Evolutionary conservation across 441 rosid genomes (phyloP).

Genomic region (Pelargonium myrrhifolium): DNA sequence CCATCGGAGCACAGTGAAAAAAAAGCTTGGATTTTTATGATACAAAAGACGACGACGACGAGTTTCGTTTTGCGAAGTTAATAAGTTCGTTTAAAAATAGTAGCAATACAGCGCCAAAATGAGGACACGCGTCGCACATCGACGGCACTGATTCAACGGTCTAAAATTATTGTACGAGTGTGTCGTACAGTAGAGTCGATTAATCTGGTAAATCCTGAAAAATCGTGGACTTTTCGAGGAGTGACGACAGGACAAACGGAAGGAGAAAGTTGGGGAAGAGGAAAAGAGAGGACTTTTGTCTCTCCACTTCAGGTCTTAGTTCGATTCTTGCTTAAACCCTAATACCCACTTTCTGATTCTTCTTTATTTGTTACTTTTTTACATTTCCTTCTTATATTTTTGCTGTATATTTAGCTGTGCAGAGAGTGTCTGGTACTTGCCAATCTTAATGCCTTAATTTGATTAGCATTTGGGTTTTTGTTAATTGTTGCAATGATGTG

Average conservation of each 20-base stretch:
- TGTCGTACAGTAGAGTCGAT: not conserved
- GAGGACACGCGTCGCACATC: no score
- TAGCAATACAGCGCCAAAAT: no score
- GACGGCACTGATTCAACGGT: not conserved
- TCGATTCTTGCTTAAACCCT: conserved; percentile 10
- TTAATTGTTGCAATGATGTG: not conserved
- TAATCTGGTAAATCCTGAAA: not conserved
- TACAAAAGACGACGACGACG: no score
- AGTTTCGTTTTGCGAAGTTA: no score
- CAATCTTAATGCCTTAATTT: not conserved
- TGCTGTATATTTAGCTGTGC: not conserved
- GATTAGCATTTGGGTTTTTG: not conserved
- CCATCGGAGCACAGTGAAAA: conserved; percentile 40
- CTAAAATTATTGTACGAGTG: not conserved
- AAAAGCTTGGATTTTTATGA: no score
- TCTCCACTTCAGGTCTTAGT: not conserved
- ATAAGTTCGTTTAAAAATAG: no score
- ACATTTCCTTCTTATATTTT: not conserved
- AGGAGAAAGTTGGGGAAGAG: not conserved
- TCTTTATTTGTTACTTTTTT: not conserved
- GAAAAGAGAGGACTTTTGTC: not conserved
- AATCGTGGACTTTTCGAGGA: not conserved
- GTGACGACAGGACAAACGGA: no score
- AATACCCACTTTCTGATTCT: conserved; percentile 14
- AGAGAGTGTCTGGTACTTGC: not conserved